Conservation (phyloP, 257 asterid species). For the Scutellaria galericulata region DNA sequence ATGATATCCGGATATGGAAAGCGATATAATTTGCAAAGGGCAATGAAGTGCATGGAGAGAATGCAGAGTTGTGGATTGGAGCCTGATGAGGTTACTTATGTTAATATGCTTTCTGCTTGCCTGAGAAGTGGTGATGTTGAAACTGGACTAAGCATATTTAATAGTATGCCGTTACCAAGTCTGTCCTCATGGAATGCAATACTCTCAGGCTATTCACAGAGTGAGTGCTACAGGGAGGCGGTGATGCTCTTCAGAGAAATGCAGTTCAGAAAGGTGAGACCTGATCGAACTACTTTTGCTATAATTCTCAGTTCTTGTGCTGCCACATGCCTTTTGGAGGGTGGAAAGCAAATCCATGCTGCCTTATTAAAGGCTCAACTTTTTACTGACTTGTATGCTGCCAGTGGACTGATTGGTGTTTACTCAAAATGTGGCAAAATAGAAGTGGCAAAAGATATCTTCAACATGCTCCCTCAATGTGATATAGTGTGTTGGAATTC, state of each 20-base stretch:
- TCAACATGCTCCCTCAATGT: slow-evolving; percentile 41
- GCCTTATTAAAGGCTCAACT: slow-evolving; percentile 45
- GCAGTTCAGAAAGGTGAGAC: slow-evolving; percentile 57
- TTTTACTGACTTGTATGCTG: slow-evolving; percentile 52
- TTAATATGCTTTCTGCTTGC: slow-evolving; percentile 67
- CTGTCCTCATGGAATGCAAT: slow-evolving; percentile 74
- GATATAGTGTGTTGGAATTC: slow-evolving; percentile 76
- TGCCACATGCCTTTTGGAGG: slow-evolving; percentile 52
- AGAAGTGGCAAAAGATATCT: slow-evolving; percentile 53
- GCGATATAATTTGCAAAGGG: slow-evolving; percentile 41
- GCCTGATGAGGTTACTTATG: slow-evolving; percentile 66
- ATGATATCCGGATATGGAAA: slow-evolving; percentile 79
- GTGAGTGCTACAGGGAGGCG: slow-evolving; percentile 52
- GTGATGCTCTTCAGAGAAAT: slow-evolving; percentile 65
- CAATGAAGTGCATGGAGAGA: slow-evolving; percentile 51
- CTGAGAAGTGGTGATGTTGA: slow-evolving; percentile 64
- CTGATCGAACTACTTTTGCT: slow-evolving; percentile 72
- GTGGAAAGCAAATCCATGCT: slow-evolving; percentile 73
- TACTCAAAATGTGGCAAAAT: slow-evolving; percentile 64
- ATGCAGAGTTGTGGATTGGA: slow-evolving; percentile 62
- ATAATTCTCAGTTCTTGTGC: slow-evolving; percentile 65
- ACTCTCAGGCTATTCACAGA: slow-evolving; percentile 68
- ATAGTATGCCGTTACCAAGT: slow-evolving; percentile 55
- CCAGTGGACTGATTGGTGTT: slow-evolving; percentile 71
- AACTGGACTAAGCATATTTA: slow-evolving; percentile 54